These are phyloP conservation scores for Saccharata proteae DNA, from an alignment of 2,329 filamentous ascomycete species.

Conservation along the genomic window DNA sequence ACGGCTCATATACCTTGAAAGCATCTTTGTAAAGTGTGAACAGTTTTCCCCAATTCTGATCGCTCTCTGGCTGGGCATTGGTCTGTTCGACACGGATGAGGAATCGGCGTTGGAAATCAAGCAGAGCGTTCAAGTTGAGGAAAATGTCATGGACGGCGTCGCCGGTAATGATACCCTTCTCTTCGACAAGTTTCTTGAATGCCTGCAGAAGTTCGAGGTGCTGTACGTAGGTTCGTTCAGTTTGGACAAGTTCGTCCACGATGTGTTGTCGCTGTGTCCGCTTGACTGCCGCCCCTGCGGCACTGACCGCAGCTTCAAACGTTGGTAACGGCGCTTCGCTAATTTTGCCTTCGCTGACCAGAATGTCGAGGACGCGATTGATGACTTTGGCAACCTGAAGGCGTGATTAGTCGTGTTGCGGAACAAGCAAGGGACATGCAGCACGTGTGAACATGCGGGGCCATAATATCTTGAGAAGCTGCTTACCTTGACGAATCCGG, in stretches of 20 bases:
- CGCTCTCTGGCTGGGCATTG: conserved; percentile 63
- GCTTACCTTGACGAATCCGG: conserved; percentile 82
- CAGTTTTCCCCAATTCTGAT: conserved; percentile 90
- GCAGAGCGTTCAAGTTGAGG: conserved; percentile 84
- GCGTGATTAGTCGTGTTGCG: conserved; percentile 5
- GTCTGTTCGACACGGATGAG: conserved; percentile 93
- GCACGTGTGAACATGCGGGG: neutral
- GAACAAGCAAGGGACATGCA: neutral
- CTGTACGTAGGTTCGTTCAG: conserved; percentile 94
- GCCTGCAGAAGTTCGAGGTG: conserved; percentile 90
- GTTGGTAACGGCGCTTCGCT: conserved; percentile 11
- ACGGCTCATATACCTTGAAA: conserved; percentile 90
- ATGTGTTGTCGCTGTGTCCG: conserved; percentile 75
- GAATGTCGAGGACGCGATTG: conserved; percentile 79
- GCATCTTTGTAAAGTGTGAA: conserved; percentile 76
- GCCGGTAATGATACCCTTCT: conserved; percentile 75
- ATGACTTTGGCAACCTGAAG: conserved; percentile 77
- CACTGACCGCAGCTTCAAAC: conserved; percentile 38
- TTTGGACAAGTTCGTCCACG: conserved; percentile 81
- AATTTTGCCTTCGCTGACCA: conserved; percentile 66
- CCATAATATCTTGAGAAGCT: neutral
- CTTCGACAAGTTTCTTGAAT: conserved; percentile 79
- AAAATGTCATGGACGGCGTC: conserved; percentile 92
- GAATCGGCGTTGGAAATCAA: conserved; percentile 92
- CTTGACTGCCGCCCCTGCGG: conserved; percentile 34